These are phyloP conservation scores for Colletotrichum navitas DNA, from an alignment of 2,329 filamentous ascomycete species.

Conservation along the genomic window DNA sequence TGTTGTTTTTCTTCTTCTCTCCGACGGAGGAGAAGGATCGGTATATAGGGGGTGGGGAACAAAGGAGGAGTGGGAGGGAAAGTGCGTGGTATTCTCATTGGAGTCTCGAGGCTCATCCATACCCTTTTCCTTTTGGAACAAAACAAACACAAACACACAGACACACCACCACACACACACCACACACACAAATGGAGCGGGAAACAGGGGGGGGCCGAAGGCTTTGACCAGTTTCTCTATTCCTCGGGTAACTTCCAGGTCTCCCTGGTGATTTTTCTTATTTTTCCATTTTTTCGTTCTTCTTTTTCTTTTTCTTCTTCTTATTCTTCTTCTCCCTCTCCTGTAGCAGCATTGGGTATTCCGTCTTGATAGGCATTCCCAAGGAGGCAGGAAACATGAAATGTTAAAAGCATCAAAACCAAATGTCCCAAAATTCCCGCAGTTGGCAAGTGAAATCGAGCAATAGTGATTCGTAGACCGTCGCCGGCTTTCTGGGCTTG, in stretches of 20 bases:
- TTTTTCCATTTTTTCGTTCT: slow-evolving; percentile 40
- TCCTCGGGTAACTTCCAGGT: slow-evolving; percentile 42
- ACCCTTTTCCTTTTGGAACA: slow-evolving; percentile 31
- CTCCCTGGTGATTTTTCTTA: slow-evolving; percentile 40
- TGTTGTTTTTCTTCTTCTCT: slow-evolving; percentile 20
- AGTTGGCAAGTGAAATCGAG: not conserved
- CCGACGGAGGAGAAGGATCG: slow-evolving; percentile 21
- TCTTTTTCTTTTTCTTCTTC: slow-evolving; percentile 21
- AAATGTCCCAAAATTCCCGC: not conserved
- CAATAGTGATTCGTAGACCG: not conserved
- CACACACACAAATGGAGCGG: slow-evolving; percentile 33
- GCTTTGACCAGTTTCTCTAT: slow-evolving; percentile 36
- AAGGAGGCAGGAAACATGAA: slow-evolving; percentile 52
- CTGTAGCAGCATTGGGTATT: slow-evolving; percentile 47
- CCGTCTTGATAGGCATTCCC: slow-evolving; percentile 44
- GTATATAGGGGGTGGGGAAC: slow-evolving; percentile 31
- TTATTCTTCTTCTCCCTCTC: slow-evolving; percentile 43
- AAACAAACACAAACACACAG: slow-evolving; percentile 32
- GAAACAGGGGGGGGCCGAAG: slow-evolving; percentile 31
- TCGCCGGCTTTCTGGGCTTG: not conserved
- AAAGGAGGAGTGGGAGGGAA: slow-evolving; percentile 10
- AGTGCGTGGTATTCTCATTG: slow-evolving; percentile 29
- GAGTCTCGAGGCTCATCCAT: slow-evolving; percentile 38
- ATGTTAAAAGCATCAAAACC: slow-evolving; percentile 44
- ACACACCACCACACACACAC: slow-evolving; percentile 28